These are phyloP conservation scores for Madurella mycetomatis DNA, from an alignment of 2,329 filamentous ascomycete genomes.

Conservation along the genomic window DNA sequence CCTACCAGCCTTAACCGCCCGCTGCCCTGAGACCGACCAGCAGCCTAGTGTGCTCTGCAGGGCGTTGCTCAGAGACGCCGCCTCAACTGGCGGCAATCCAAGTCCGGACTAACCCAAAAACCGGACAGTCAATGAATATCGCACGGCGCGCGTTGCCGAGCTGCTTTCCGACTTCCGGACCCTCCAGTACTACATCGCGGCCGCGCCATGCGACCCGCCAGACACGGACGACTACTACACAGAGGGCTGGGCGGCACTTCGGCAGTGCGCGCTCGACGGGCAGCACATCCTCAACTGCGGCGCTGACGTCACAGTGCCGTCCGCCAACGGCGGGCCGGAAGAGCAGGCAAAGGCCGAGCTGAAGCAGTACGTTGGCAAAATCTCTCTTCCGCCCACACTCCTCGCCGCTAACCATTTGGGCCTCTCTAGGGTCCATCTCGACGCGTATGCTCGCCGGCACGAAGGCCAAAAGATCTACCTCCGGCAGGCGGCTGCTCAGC, in stretches of 20 bases:
- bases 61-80: slow-evolving; percentile 4
- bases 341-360: slow-evolving; percentile 61
- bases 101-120: slow-evolving; percentile 4
- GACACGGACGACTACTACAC: slow-evolving; percentile 58
- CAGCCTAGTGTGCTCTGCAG: neutral
- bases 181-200: slow-evolving; percentile 59
- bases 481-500: slow-evolving; percentile 55
- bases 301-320: slow-evolving; percentile 57
- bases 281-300: slow-evolving; percentile 62
- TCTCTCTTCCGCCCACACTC: neutral
- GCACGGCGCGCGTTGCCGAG: slow-evolving; percentile 57
- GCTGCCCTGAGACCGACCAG: neutral
- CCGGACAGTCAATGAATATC: slow-evolving; percentile 54
- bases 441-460: slow-evolving; percentile 58
- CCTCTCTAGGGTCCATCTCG: slow-evolving; percentile 48
- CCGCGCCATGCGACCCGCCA: slow-evolving; percentile 49
- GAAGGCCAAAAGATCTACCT: slow-evolving; percentile 62
- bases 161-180: slow-evolving; percentile 58
- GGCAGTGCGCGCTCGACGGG: slow-evolving; percentile 59
- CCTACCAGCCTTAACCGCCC: neutral
- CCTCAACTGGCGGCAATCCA: neutral
- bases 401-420: neutral
- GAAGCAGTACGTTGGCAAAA: slow-evolving; percentile 49
- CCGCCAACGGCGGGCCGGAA: slow-evolving; percentile 47
- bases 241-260: slow-evolving; percentile 58